Evolutionary conservation across 441 rosid genomes (phyloP).

Genomic region (Cnidoscolus chayamansa): DNA sequence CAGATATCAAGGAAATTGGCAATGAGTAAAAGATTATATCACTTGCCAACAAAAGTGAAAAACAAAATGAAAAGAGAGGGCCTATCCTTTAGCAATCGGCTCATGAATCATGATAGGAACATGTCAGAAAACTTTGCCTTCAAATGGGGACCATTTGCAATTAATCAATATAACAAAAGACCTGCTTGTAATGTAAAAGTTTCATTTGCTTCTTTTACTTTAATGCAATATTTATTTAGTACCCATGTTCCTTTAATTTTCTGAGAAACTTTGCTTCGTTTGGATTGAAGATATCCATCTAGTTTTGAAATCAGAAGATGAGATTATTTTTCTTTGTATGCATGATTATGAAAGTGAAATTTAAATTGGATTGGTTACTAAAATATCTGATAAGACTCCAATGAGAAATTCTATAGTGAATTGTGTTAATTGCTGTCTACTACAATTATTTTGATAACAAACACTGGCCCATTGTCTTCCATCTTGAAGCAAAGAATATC

Average conservation of each 20-base stretch:
- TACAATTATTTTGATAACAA: too few species aligned
- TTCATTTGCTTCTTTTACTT: background rate
- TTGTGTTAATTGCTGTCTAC: too few species aligned
- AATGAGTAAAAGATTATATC: background rate
- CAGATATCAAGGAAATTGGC: background rate
- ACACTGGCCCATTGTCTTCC: background rate
- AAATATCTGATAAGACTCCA: too few species aligned
- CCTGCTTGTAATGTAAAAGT: slow-evolving; percentile 1
- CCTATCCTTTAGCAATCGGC: slow-evolving; percentile 8
- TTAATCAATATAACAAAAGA: background rate
- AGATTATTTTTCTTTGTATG: background rate
- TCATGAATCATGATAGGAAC: slow-evolving; percentile 22
- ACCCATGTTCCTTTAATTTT: background rate
- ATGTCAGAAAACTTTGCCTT: background rate
- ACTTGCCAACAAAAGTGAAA: background rate
- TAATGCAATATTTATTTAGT: background rate
- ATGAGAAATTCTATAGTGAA: too few species aligned
- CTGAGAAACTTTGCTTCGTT: background rate
- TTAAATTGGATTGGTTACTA: too few species aligned
- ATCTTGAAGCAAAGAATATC: background rate
- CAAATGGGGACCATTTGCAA: slow-evolving; percentile 20
- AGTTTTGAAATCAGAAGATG: background rate
- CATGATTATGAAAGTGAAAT: background rate
- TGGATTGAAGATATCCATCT: background rate
- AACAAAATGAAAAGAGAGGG: background rate